Evolutionary conservation across 768 basidiomycete species (phyloP), one percentile per base, ranked within the genome.

Genomic region (Trametes maxima): DNA sequence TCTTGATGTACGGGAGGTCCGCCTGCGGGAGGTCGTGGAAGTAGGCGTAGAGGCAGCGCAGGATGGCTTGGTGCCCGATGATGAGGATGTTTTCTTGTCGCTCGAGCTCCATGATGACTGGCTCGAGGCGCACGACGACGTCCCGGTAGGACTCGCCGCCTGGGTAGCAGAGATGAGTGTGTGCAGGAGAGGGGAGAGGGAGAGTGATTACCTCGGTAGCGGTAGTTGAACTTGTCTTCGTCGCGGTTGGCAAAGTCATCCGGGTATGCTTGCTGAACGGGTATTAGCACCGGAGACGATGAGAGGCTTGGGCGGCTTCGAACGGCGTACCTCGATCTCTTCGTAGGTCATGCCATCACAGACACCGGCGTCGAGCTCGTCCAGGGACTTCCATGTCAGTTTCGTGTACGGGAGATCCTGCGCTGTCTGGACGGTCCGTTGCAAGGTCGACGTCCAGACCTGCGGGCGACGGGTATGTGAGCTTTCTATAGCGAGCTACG

Each of bases 261-360:
- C 0, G 97, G 97, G 72, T 98, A 99, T 64, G 88, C 84, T 82
- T 88, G 86, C 94, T 96, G 65, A 4, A 59, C 2, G 21, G 11
- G 19, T 22, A 19, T 46, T 16, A 53, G 50, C 33, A 7, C 10
- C 5, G 11, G 28, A 0, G 17, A 11, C 28, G 25, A 2, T 44
- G 25, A 37, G 37, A 13, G n/a, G 8, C 22, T 21, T 28, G 12
- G 8, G 25, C 17, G 10, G 14, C 1, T 7, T 39, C 8, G 28
- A 0, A 6, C 28, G 44, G 50, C 77, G 37, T 57, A 92, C 95
- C 82, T 95, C 95, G 59, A 99, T 98, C 81, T 98, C 96, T 78
- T 94, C 89, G 68, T 99, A 99, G 4, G 97, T 98, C 97, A 99
- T 98, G 16, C 90, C 97, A 75, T 99, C 97, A 70, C 97, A 99